Evolutionary conservation across 2,329 filamentous ascomycete genomes (phyloP).

Genomic region (Colletotrichum orchidophilum): DNA sequence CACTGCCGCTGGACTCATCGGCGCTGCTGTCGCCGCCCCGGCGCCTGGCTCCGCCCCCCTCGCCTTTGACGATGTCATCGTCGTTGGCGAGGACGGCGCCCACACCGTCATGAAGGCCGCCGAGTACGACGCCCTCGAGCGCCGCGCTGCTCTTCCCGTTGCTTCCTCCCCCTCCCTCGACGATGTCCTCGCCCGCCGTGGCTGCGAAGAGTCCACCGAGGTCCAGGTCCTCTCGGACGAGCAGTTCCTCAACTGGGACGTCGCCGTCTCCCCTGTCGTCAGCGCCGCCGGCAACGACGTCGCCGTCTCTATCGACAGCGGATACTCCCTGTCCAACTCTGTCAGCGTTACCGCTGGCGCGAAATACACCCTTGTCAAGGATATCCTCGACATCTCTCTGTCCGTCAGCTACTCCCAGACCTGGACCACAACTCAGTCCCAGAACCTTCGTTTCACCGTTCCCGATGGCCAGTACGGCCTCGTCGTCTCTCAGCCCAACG

Average conservation of each 20-base stretch:
- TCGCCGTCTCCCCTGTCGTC: slow-evolving; percentile 47
- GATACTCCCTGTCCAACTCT: slow-evolving; percentile 45
- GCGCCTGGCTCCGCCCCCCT: slow-evolving; percentile 24
- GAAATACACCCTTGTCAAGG: slow-evolving; percentile 39
- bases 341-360: slow-evolving; percentile 39
- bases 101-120: slow-evolving; percentile 40
- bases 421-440: slow-evolving; percentile 45
- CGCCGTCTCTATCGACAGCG: slow-evolving; percentile 43
- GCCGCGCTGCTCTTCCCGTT: slow-evolving; percentile 17
- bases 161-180: slow-evolving; percentile 12
- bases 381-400: slow-evolving; percentile 37
- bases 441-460: slow-evolving; percentile 43
- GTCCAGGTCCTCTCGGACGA: slow-evolving; percentile 38
- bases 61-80: slow-evolving; percentile 38
- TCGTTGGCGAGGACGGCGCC: slow-evolving; percentile 38
- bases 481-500: slow-evolving; percentile 48
- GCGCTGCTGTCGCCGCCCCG: slow-evolving; percentile 9
- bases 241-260: slow-evolving; percentile 50
- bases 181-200: slow-evolving; percentile 11
- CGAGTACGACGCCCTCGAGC: slow-evolving; percentile 36
- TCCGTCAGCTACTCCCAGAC: slow-evolving; percentile 37
- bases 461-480: slow-evolving; percentile 48
- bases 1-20: slow-evolving; percentile 13
- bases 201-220: slow-evolving; percentile 37
- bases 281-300: slow-evolving; percentile 41